Conservation (phyloP, 2,329 filamentous ascomycete genomes). For the Diaporthe ilicicola region DNA sequence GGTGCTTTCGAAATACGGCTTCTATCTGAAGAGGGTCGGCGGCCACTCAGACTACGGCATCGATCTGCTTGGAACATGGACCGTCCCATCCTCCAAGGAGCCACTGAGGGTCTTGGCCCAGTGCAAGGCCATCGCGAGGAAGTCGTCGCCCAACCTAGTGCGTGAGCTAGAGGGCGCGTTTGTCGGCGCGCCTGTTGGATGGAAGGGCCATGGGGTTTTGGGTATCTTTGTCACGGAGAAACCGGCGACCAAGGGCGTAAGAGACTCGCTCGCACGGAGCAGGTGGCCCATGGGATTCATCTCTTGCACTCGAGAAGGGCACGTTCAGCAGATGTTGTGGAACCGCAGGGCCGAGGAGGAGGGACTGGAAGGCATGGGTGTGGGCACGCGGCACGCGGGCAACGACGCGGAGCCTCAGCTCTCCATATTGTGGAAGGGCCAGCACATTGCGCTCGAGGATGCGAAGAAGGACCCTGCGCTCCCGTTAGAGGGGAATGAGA, state of each 20-base stretch:
- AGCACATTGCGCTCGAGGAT: slow-evolving; percentile 42
- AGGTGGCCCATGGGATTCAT: slow-evolving; percentile 77
- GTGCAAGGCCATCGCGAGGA: slow-evolving; percentile 71
- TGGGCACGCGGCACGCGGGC: slow-evolving; percentile 54
- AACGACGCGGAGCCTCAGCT: slow-evolving; percentile 49
- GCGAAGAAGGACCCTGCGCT: not conserved
- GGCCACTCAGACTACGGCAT: slow-evolving; percentile 75
- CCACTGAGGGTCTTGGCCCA: slow-evolving; percentile 64
- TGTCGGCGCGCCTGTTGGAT: slow-evolving; percentile 75
- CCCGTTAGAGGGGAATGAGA: not conserved
- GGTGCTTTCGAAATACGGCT: slow-evolving; percentile 67
- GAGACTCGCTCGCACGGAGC: slow-evolving; percentile 74
- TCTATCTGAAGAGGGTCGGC: slow-evolving; percentile 72
- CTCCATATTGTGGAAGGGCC: slow-evolving; percentile 61
- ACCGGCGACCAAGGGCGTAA: slow-evolving; percentile 79
- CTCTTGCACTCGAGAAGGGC: slow-evolving; percentile 66
- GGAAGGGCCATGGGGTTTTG: slow-evolving; percentile 71
- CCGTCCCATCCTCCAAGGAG: slow-evolving; percentile 54
- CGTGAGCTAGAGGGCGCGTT: slow-evolving; percentile 86
- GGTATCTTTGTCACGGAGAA: slow-evolving; percentile 75
- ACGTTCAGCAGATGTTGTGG: slow-evolving; percentile 75
- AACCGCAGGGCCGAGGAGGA: slow-evolving; percentile 69
- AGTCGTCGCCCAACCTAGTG: slow-evolving; percentile 65
- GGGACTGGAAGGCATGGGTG: slow-evolving; percentile 68
- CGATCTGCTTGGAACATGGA: slow-evolving; percentile 78